Conservation (phyloP, 2,329 filamentous ascomycete species). For the Colletotrichum sp. region DNA sequence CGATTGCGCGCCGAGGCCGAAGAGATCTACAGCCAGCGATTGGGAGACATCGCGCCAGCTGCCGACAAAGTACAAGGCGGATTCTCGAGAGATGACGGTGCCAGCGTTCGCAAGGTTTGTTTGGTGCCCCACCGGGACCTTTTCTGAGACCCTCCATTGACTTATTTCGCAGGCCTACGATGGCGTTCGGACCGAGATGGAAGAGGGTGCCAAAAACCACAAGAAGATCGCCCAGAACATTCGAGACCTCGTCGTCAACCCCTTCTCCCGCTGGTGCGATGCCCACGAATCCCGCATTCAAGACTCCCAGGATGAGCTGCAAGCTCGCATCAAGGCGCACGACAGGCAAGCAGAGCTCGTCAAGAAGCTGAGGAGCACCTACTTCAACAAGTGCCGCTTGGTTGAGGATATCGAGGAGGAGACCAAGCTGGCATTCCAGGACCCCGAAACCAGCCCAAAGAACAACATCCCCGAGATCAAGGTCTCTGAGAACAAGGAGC, state of each 20-base stretch:
- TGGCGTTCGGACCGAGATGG: constrained; percentile 90
- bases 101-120: constrained; percentile 81
- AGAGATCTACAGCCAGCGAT: constrained; percentile 81
- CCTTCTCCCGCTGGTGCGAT: constrained; percentile 95
- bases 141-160: constrained; percentile 22
- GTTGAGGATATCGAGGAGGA: constrained; percentile 98
- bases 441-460: constrained; percentile 75
- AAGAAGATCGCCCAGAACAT: constrained; percentile 97
- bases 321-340: constrained; percentile 88
- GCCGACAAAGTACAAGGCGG: constrained; percentile 84
- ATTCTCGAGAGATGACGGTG: constrained; percentile 91
- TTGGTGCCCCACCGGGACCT: neutral
- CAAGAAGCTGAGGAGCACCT: constrained; percentile 91
- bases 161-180: constrained; percentile 76
- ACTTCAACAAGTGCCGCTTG: constrained; percentile 98
- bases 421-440: constrained; percentile 97
- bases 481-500: constrained; percentile 71
- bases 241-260: constrained; percentile 91
- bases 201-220: constrained; percentile 87
- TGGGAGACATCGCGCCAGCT: constrained; percentile 81
- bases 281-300: constrained; percentile 90
- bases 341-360: constrained; percentile 89
- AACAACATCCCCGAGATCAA: constrained; percentile 84
- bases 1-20: constrained; percentile 96
- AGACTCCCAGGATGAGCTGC: constrained; percentile 93